These are phyloP conservation scores for Cordyceps farinosa DNA, from an alignment of 2,329 filamentous ascomycete species.

Conservation along the genomic window DNA sequence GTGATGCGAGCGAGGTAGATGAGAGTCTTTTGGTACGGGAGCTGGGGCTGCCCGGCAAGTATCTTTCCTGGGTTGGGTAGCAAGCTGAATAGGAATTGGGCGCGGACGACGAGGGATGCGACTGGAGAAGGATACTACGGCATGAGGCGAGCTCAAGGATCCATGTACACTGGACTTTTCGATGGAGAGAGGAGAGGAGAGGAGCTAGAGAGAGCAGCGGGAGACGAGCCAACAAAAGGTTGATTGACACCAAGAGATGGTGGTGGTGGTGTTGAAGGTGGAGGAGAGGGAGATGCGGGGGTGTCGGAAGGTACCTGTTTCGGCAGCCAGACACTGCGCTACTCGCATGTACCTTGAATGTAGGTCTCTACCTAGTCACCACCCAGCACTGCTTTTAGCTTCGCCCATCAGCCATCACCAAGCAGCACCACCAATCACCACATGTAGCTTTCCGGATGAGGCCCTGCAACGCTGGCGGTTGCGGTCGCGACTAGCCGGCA, in stretches of 20 bases:
- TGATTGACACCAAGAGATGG: neutral
- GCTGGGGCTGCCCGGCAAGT: neutral
- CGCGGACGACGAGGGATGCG: neutral
- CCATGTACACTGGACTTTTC: neutral
- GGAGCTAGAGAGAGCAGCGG: neutral
- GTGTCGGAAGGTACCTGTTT: neutral
- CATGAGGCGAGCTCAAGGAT: neutral
- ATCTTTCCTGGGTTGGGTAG: neutral
- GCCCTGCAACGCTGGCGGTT: constrained; percentile 8
- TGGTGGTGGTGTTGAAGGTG: constrained; percentile 1
- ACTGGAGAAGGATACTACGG: neutral
- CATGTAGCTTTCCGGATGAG: constrained; percentile 7
- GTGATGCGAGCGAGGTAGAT: neutral
- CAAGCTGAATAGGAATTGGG: constrained; percentile 6
- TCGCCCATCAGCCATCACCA: neutral
- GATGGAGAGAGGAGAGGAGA: neutral
- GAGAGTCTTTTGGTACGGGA: neutral
- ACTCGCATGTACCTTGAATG: neutral
- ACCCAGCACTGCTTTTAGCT: constrained; percentile 1
- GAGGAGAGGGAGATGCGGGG: constrained; percentile 14
- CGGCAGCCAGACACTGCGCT: neutral
- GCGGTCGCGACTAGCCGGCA: neutral
- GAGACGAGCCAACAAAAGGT: constrained; percentile 4
- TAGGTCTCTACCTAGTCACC: neutral
- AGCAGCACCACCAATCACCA: neutral